phyloP scores from a whole-genome alignment of 2,329 filamentous ascomycete species.

The Alternaria triticimaculans region DNA sequence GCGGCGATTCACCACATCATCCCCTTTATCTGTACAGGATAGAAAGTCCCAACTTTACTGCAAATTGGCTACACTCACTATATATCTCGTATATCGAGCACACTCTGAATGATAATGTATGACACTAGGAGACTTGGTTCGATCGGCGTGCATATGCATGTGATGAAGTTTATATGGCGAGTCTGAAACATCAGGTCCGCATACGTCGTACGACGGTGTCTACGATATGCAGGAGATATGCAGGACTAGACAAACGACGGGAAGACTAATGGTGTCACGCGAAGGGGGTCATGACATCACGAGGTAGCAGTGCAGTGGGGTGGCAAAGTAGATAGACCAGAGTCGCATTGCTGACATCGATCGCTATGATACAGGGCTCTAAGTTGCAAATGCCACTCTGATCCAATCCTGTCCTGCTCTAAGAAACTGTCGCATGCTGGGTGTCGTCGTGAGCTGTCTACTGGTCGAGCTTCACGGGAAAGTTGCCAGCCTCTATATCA shows the following conservation, averaged over 20 bases:
- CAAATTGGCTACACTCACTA: slow-evolving; percentile 10
- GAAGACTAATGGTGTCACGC: not conserved
- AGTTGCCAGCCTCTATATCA: slow-evolving; percentile 40
- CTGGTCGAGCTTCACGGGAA: slow-evolving; percentile 48
- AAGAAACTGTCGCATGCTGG: slow-evolving; percentile 25
- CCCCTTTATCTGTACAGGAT: not conserved
- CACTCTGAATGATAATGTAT: slow-evolving; percentile 13
- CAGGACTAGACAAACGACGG: not conserved
- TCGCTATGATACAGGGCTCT: slow-evolving; percentile 40
- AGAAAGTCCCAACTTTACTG: slow-evolving; percentile 2
- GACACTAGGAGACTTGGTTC: not conserved
- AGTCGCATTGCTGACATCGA: slow-evolving; percentile 38
- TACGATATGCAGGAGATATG: not conserved
- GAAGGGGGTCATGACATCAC: slow-evolving; percentile 10
- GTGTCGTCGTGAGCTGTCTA: slow-evolving; percentile 29
- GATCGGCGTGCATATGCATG: not conserved
- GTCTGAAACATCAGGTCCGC: not conserved
- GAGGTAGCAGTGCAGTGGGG: not conserved
- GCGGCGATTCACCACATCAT: not conserved
- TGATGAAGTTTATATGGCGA: not conserved
- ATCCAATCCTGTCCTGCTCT: slow-evolving; percentile 23
- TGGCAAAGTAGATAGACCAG: slow-evolving; percentile 22
- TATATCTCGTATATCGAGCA: slow-evolving; percentile 4
- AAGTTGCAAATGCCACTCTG: slow-evolving; percentile 31
- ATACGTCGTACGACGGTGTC: not conserved